phyloP scores from a whole-genome alignment of 352 stramenopile species.

The Bremia lactucae region DNA sequence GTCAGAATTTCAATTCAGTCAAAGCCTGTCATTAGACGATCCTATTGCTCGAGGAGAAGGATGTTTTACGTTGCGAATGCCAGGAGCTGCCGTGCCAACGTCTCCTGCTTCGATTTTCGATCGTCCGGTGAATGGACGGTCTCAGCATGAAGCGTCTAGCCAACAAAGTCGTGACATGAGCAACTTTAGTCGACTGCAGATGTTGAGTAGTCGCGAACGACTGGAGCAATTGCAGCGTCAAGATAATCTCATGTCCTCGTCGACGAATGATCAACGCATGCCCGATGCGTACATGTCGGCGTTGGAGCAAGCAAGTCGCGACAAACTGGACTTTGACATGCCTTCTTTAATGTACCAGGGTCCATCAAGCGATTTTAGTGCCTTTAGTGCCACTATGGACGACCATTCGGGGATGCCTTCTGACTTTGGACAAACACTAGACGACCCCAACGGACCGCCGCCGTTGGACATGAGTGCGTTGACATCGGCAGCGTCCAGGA shows the following conservation, averaged over 20 bases:
- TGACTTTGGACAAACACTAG: slow-evolving; percentile 14
- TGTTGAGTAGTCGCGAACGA: slow-evolving; percentile 23
- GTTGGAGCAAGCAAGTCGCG: slow-evolving; percentile 20
- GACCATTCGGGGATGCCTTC: slow-evolving; percentile 8
- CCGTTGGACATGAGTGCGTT: slow-evolving; percentile 29
- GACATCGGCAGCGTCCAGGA: slow-evolving; percentile 11
- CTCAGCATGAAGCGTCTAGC: slow-evolving; percentile 8
- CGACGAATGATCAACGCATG: slow-evolving; percentile 17
- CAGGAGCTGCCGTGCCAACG: slow-evolving; percentile 7
- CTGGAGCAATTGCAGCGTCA: slow-evolving; percentile 18
- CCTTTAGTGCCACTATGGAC: slow-evolving; percentile 12
- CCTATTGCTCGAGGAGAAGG: slow-evolving; percentile 23
- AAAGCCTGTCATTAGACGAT: slow-evolving; percentile 28
- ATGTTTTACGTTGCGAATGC: slow-evolving; percentile 24
- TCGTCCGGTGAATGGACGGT: slow-evolving; percentile 20
- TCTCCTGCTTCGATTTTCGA: slow-evolving; percentile 56
- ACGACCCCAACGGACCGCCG: slow-evolving; percentile 6
- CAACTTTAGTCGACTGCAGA: slow-evolving; percentile 24
- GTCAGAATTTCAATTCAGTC: slow-evolving; percentile 27
- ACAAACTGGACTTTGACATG: slow-evolving; percentile 20
- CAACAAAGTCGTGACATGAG: slow-evolving; percentile 22
- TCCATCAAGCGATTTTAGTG: slow-evolving; percentile 17
- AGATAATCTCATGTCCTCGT: slow-evolving; percentile 14
- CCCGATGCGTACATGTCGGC: slow-evolving; percentile 27
- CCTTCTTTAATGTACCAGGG: slow-evolving; percentile 17